A percentile compares a stretch with the other conserved stretches of the same genome.
Evolutionary conservation across 306 rosid genomes (phyloP).

Genomic region (Begonia fuchsioides): DNA sequence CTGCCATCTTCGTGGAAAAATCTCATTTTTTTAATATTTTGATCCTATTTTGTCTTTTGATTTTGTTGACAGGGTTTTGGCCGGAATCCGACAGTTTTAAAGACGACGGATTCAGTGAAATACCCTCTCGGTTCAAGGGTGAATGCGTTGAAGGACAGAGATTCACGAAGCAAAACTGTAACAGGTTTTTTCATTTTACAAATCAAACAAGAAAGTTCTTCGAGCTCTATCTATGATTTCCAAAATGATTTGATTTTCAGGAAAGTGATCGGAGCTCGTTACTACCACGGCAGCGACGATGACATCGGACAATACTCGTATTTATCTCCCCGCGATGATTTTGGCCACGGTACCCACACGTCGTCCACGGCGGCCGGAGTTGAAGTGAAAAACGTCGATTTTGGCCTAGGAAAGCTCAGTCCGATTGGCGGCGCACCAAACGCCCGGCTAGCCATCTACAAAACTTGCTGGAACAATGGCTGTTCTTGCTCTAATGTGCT

Average conservation of each 20-base stretch:
- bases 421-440: slow-evolving; percentile 6
- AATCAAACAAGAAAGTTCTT: neutral
- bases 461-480: neutral
- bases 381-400: neutral
- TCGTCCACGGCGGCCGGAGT: neutral
- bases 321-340: neutral
- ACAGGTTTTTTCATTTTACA: slow-evolving; percentile 3
- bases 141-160: slow-evolving; percentile 2
- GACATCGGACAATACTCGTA: neutral
- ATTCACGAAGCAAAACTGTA: neutral
- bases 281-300: neutral
- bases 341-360: slow-evolving; percentile 9
- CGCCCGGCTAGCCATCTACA: slow-evolving; percentile 2
- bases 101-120: neutral
- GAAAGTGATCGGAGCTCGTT: slow-evolving; percentile 7
- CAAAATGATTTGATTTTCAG: neutral
- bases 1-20: neutral
- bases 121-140: slow-evolving; percentile 7
- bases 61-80: slow-evolving; percentile 3
- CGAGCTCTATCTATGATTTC: neutral
- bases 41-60: neutral
- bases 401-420: neutral
- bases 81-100: slow-evolving; percentile 2
- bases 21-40: neutral
- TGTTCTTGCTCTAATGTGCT: slow-evolving; percentile 2